Evolutionary conservation across 352 stramenopile genomes (phyloP).

Genomic region (Phytophthora megakarya): DNA sequence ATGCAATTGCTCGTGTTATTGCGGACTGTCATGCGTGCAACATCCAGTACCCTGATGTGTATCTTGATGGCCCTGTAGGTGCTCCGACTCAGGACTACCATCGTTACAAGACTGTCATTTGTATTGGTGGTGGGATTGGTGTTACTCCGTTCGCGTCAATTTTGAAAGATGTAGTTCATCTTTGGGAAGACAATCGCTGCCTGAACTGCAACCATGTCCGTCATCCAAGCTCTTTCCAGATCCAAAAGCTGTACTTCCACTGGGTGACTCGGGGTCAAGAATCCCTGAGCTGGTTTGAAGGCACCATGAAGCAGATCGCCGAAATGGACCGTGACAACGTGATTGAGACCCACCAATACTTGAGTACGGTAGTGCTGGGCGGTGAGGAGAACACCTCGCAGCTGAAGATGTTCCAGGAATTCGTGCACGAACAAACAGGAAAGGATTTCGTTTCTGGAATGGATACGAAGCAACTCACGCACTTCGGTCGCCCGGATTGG

Average conservation of each 20-base stretch:
- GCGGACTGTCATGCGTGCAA: constrained; percentile 56
- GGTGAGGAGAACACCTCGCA: constrained; percentile 60
- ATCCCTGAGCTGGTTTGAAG: constrained; percentile 76
- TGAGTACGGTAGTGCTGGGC: constrained; percentile 75
- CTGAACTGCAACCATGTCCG: constrained; percentile 64
- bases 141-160: constrained; percentile 83
- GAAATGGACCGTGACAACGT: constrained; percentile 69
- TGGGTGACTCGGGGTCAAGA: constrained; percentile 77
- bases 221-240: constrained; percentile 62
- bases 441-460: constrained; percentile 79
- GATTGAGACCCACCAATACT: constrained; percentile 78
- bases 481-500: constrained; percentile 85
- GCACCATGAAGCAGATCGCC: constrained; percentile 82
- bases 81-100: constrained; percentile 71
- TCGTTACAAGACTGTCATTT: constrained; percentile 68
- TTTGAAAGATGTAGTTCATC: constrained; percentile 66
- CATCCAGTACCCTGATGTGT: constrained; percentile 65
- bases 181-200: constrained; percentile 71
- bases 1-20: constrained; percentile 57
- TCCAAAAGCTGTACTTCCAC: constrained; percentile 85
- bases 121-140: constrained; percentile 71
- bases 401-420: constrained; percentile 80
- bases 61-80: constrained; percentile 73
- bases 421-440: constrained; percentile 68
- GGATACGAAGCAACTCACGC: constrained; percentile 69